These are phyloP conservation scores for Rhizophora apiculata DNA, from an alignment of 345 rosid genomes.

Conservation along the genomic window DNA sequence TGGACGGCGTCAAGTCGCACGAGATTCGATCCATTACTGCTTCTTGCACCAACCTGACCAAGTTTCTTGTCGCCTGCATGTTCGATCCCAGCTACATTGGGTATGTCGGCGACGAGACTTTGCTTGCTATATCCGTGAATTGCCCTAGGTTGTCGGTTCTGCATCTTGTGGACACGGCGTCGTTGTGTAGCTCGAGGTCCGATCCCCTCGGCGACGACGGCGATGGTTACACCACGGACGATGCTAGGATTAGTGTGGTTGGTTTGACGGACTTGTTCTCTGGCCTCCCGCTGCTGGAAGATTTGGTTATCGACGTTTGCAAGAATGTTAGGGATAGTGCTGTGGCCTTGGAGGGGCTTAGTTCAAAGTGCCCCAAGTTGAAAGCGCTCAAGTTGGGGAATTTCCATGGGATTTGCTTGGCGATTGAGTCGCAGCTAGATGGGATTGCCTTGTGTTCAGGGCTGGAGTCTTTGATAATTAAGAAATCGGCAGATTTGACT, in stretches of 20 bases:
- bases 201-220: conserved; percentile 27
- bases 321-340: conserved; percentile 63
- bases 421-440: conserved; percentile 56
- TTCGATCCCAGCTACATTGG: conserved; percentile 78
- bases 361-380: conserved; percentile 49
- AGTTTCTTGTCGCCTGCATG: conserved; percentile 59
- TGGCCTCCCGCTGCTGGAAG: conserved; percentile 52
- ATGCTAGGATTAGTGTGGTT: conserved; percentile 43
- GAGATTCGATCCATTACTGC: conserved; percentile 58
- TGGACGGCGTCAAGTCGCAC: conserved; percentile 70
- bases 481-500: conserved; percentile 58
- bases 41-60: conserved; percentile 55
- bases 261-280: conserved; percentile 46
- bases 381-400: conserved; percentile 58
- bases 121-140: conserved; percentile 50
- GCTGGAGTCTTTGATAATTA: conserved; percentile 54
- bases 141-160: conserved; percentile 61
- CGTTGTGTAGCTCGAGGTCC: conserved; percentile 40
- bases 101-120: conserved; percentile 69
- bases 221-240: conserved; percentile 48
- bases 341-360: conserved; percentile 51
- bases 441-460: conserved; percentile 73
- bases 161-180: conserved; percentile 58
- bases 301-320: conserved; percentile 60
- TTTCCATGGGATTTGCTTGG: conserved; percentile 67